Evolutionary conservation across 2,329 filamentous ascomycete species (phyloP).

Genomic region (Neoascochyta sp.): DNA sequence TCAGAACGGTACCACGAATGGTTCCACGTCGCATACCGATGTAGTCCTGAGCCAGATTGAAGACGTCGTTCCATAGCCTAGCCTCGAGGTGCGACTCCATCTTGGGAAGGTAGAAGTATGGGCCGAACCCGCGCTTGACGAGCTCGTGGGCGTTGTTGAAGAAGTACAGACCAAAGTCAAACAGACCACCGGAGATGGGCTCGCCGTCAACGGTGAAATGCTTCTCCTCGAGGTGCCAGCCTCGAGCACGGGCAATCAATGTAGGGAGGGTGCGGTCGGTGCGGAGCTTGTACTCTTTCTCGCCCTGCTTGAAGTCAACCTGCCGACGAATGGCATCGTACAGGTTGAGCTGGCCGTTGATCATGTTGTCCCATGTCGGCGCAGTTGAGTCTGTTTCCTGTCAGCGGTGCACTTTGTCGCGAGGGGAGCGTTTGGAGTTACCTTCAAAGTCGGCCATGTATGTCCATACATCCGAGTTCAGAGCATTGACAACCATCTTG

Average conservation of each 20-base stretch:
- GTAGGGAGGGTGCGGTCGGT: constrained; percentile 84
- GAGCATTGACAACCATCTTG: constrained; percentile 98
- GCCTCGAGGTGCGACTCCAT: constrained; percentile 98
- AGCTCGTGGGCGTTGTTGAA: constrained; percentile 95
- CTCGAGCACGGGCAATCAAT: constrained; percentile 87
- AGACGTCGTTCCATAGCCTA: constrained; percentile 95
- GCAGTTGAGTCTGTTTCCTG: constrained; percentile 72
- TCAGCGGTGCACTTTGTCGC: constrained; percentile 6
- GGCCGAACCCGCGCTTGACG: constrained; percentile 76
- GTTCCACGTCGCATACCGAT: constrained; percentile 85
- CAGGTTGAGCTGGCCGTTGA: constrained; percentile 95
- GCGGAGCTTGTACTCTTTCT: constrained; percentile 96
- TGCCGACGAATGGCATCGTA: constrained; percentile 93
- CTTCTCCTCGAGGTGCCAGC: constrained; percentile 98
- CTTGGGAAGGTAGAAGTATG: constrained; percentile 98
- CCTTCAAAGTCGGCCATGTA: constrained; percentile 99
- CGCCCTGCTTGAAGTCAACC: constrained; percentile 92
- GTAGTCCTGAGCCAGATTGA: constrained; percentile 93
- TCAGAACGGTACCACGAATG: constrained; percentile 90
- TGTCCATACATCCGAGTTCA: constrained; percentile 95
- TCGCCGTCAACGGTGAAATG: constrained; percentile 94
- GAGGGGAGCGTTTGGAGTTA: constrained; percentile 40
- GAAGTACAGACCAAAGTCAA: constrained; percentile 98
- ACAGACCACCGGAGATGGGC: constrained; percentile 85
- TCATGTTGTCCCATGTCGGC: constrained; percentile 99